Conservation (phyloP, 441 rosid genomes). For the Melastoma candidum region DNA sequence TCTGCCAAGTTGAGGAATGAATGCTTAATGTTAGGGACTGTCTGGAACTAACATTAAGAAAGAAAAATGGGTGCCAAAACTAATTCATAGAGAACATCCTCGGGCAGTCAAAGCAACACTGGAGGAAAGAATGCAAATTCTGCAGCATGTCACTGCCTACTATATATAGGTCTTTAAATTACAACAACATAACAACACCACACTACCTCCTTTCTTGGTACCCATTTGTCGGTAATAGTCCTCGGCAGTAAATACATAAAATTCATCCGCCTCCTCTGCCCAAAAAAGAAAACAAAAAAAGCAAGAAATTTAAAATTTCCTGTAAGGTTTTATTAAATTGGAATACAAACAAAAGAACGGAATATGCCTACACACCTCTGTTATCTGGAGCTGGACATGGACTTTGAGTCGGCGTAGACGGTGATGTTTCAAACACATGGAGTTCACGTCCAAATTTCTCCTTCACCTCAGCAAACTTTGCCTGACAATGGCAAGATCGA, state of each 20-base stretch:
- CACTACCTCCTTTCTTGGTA: conserved; percentile 53
- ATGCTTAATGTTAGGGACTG: too few relatives aligned
- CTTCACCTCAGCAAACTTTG: conserved; percentile 45
- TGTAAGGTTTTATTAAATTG: not conserved
- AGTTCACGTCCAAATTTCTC: conserved; percentile 71
- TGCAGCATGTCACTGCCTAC: too few relatives aligned
- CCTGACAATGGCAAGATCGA: conserved; percentile 26
- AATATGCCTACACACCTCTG: conserved; percentile 23
- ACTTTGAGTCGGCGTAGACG: conserved; percentile 26
- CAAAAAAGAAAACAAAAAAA: conserved; percentile 8
- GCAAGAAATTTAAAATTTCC: not conserved
- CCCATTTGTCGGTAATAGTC: conserved; percentile 53
- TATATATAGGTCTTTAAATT: too few relatives aligned
- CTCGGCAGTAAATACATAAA: conserved; percentile 71
- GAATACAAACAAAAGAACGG: conserved; percentile 3
- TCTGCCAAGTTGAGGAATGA: too few relatives aligned
- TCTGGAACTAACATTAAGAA: too few relatives aligned
- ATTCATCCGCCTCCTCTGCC: conserved; percentile 69
- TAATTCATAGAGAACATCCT: too few relatives aligned
- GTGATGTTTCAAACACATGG: conserved; percentile 63
- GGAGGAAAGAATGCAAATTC: too few relatives aligned
- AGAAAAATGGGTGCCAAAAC: too few relatives aligned
- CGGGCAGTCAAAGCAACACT: too few relatives aligned
- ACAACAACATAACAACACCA: too few relatives aligned
- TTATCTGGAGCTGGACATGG: conserved; percentile 32